Conservation (phyloP, 2,329 filamentous ascomycete species). For the Paracamarosporium sp. region DNA sequence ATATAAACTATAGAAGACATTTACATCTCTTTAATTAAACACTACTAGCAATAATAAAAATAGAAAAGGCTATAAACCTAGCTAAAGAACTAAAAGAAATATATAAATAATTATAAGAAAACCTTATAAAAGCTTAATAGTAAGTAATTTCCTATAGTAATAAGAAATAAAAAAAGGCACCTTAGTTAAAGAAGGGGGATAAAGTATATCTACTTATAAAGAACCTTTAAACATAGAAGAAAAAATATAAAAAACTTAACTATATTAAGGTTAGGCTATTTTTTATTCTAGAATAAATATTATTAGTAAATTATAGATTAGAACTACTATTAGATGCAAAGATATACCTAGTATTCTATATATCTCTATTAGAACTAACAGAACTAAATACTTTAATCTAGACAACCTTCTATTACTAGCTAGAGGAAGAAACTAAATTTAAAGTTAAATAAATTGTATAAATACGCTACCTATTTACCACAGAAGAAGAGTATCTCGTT, state of each 20-base stretch:
- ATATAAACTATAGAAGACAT: too few relatives aligned
- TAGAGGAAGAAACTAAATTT: background rate
- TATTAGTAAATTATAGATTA: too few relatives aligned
- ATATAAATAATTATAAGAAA: background rate
- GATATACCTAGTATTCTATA: background rate
- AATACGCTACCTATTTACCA: too few relatives aligned
- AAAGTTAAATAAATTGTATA: background rate
- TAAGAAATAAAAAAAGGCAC: background rate
- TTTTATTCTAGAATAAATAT: too few relatives aligned
- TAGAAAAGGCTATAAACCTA: too few relatives aligned
- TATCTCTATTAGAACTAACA: background rate
- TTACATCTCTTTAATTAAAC: too few relatives aligned
- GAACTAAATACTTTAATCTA: background rate
- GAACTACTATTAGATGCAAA: too few relatives aligned
- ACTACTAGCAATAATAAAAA: too few relatives aligned
- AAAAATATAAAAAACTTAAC: background rate
- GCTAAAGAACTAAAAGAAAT: background rate
- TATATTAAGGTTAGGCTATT: too few relatives aligned
- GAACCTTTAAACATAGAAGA: background rate
- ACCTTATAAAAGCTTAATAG: background rate
- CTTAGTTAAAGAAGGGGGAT: background rate
- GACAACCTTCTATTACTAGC: background rate
- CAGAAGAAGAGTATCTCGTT: too few relatives aligned
- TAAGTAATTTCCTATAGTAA: background rate
- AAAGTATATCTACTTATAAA: background rate